These are phyloP conservation scores for Withania somnifera DNA, from an alignment of 305 asterid species.

Conservation along the genomic window DNA sequence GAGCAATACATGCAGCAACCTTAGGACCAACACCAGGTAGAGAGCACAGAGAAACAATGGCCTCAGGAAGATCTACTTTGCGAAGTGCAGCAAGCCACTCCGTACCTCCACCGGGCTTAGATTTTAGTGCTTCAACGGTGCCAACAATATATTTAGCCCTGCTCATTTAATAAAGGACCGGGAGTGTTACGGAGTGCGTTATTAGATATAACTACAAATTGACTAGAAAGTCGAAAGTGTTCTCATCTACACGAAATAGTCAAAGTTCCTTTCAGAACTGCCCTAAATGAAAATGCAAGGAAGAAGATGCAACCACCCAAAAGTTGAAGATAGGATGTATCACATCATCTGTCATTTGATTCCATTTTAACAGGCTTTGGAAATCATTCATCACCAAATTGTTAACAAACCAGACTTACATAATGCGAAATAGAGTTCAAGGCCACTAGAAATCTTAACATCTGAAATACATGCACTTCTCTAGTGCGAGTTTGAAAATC, in stretches of 20 bases:
- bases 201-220: not conserved
- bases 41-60: constrained; percentile 48
- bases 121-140: constrained; percentile 58
- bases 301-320: not conserved
- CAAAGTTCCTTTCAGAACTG: not conserved
- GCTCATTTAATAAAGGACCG: constrained; percentile 3
- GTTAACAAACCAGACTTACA: not conserved
- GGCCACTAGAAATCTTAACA: not conserved
- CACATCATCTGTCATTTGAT: not conserved
- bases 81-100: constrained; percentile 90
- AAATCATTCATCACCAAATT: not conserved
- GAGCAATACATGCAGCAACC: constrained; percentile 94
- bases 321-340: not conserved
- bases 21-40: constrained; percentile 99
- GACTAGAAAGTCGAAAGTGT: not conserved
- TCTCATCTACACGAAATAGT: not conserved
- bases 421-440: not conserved
- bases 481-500: not conserved
- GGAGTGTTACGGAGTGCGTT: not conserved
- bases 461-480: not conserved
- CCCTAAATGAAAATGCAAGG: not conserved
- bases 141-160: constrained; percentile 94
- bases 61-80: constrained; percentile 53
- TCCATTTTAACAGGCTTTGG: not conserved
- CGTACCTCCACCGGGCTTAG: constrained; percentile 74